A percentile compares a stretch with the other conserved stretches of the same genome.
Evolutionary conservation across 2,329 filamentous ascomycete species (phyloP).

Genomic region (Colletotrichum coccodes): DNA sequence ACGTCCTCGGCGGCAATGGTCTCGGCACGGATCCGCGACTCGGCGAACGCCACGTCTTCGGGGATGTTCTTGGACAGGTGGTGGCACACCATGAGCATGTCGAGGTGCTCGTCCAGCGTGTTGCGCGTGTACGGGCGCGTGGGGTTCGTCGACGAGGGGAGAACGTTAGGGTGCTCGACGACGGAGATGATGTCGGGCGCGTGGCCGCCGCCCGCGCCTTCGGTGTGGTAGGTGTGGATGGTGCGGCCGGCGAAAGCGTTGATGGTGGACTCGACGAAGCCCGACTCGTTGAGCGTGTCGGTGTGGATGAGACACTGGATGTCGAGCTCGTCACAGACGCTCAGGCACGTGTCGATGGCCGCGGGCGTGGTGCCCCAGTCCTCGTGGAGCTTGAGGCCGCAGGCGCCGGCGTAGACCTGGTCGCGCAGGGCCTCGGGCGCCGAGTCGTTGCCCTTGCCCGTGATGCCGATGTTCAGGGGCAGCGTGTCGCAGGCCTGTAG

Average conservation of each 20-base stretch:
- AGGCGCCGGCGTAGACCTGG: conserved; percentile 84
- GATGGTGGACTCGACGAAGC: conserved; percentile 94
- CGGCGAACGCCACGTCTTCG: conserved; percentile 95
- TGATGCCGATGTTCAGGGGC: conserved; percentile 90
- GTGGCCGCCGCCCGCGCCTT: conserved; percentile 94
- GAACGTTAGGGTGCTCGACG: conserved; percentile 87
- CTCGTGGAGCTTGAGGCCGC: conserved; percentile 93
- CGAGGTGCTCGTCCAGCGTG: conserved; percentile 94
- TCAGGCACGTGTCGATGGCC: conserved; percentile 87
- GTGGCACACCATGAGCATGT: conserved; percentile 99
- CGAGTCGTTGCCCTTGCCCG: conserved; percentile 92
- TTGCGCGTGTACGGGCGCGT: conserved; percentile 91
- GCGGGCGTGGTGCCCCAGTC: conserved; percentile 95
- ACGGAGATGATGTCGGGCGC: conserved; percentile 96
- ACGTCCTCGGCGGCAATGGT: conserved; percentile 98
- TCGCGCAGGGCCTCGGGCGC: conserved; percentile 77
- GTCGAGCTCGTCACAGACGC: conserved; percentile 89
- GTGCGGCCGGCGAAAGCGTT: conserved; percentile 86
- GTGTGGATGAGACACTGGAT: conserved; percentile 96
- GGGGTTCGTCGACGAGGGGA: conserved; percentile 92
- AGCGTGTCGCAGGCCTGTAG: conserved; percentile 85
- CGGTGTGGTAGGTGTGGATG: conserved; percentile 97
- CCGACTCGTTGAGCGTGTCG: conserved; percentile 94
- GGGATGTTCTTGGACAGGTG: conserved; percentile 92
- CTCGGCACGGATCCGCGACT: conserved; percentile 92